phyloP scores from a whole-genome alignment of 129 eudicot species.

The Deinandra increscens region DNA sequence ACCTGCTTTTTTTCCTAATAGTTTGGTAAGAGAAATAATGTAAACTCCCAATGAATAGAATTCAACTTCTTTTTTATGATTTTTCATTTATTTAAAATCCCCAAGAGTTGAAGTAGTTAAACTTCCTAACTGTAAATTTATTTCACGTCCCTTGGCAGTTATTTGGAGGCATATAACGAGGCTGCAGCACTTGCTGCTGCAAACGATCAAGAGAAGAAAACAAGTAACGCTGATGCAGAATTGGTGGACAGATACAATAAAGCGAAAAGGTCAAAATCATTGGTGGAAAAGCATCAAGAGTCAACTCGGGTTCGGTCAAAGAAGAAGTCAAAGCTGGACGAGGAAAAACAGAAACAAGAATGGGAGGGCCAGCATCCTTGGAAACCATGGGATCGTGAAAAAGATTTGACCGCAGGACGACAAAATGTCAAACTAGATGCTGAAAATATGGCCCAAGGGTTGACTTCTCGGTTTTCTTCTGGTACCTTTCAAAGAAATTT shows the following conservation, averaged over 20 bases:
- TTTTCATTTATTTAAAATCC: neutral
- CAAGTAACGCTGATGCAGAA: conserved; percentile 56
- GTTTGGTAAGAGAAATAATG: neutral
- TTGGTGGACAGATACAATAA: conserved; percentile 87
- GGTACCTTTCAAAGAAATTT: conserved; percentile 87
- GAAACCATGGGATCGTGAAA: conserved; percentile 99
- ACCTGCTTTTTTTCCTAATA: neutral
- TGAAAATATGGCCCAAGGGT: conserved; percentile 67
- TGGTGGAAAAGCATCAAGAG: conserved; percentile 89
- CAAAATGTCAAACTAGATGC: conserved; percentile 77
- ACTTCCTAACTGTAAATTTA: neutral
- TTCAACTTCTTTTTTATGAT: neutral
- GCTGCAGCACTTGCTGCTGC: conserved; percentile 93
- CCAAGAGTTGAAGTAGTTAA: neutral
- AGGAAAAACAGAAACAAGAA: conserved; percentile 44
- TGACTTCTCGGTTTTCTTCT: conserved; percentile 84
- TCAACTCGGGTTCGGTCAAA: conserved; percentile 45
- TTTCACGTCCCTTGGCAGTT: conserved; percentile 44
- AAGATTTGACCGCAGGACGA: conserved; percentile 90
- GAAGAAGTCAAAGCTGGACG: conserved; percentile 47
- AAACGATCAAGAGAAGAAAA: conserved; percentile 47
- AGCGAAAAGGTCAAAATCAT: conserved; percentile 77
- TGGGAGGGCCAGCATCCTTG: conserved; percentile 98
- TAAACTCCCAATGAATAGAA: neutral
- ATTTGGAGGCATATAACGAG: conserved; percentile 86